Conservation (phyloP, 23 red algal genomes). For the Agarophyton chilense region DNA sequence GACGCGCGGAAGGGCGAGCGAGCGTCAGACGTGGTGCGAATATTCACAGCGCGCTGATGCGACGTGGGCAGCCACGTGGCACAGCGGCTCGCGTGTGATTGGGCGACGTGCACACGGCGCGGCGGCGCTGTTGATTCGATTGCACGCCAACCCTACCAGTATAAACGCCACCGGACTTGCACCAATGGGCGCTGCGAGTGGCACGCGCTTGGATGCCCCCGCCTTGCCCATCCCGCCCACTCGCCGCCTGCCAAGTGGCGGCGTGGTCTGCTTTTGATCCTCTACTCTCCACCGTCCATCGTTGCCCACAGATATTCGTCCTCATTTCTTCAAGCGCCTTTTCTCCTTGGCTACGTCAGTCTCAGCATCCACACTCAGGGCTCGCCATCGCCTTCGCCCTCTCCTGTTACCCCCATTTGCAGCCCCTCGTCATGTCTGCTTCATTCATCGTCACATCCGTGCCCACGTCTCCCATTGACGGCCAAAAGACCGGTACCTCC, state of each 20-base stretch:
- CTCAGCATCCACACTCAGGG: neutral
- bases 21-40: too few species aligned
- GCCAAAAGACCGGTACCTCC: slow-evolving; percentile 96
- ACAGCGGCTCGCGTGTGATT: neutral
- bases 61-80: neutral
- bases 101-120: neutral
- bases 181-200: neutral
- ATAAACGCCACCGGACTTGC: too few species aligned
- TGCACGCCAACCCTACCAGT: too few species aligned
- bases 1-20: too few species aligned
- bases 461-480: slow-evolving; percentile 81
- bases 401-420: neutral
- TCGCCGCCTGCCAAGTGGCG: neutral
- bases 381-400: neutral
- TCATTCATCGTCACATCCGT: slow-evolving; percentile 31
- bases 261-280: too few species aligned
- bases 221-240: too few species aligned
- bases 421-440: neutral
- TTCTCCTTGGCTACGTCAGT: neutral
- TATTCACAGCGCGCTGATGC: neutral
- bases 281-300: too few species aligned
- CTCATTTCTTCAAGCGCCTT: too few species aligned
- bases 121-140: neutral
- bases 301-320: too few species aligned
- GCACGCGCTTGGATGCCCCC: too few species aligned